A percentile compares a stretch with the other conserved stretches of the same genome.
phyloP scores from a whole-genome alignment of 2,329 filamentous ascomycete genomes.

The Alternaria infectoria region DNA sequence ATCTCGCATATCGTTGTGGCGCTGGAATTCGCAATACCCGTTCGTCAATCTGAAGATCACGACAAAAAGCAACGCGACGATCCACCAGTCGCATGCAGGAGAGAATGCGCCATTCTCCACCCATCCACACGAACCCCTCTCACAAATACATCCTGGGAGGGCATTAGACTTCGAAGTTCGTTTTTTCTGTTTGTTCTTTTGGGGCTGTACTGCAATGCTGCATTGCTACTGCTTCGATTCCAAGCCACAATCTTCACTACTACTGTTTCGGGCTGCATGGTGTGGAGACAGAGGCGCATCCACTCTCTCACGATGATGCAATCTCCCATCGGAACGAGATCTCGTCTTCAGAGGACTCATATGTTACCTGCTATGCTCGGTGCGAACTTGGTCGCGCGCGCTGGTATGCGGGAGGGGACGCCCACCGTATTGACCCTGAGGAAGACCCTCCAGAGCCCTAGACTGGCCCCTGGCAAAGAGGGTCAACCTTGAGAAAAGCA shows the following conservation, averaged over 20 bases:
- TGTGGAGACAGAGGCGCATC: not conserved
- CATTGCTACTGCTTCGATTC: not conserved
- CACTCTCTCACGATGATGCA: not conserved
- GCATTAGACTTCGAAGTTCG: not conserved
- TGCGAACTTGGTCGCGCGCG: not conserved
- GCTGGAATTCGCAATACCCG: conserved; percentile 1
- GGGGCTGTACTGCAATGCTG: not conserved
- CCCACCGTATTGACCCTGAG: not conserved
- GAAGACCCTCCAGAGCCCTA: not conserved
- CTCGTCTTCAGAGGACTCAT: not conserved
- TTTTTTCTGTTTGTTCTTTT: not conserved
- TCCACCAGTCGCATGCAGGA: not conserved
- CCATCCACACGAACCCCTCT: not conserved
- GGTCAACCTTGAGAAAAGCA: conserved; percentile 3
- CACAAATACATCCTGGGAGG: not conserved
- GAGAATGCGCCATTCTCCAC: not conserved
- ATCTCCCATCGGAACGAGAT: not conserved
- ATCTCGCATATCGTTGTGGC: not conserved
- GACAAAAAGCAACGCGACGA: conserved; percentile 7
- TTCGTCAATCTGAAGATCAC: conserved; percentile 5
- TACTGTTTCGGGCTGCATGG: not conserved
- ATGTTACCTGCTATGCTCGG: not conserved
- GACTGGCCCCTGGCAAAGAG: not conserved
- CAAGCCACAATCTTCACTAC: not conserved
- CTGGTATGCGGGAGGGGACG: not conserved